These are phyloP conservation scores for Fusarium longipes DNA, from an alignment of 2,329 filamentous ascomycete species.

Conservation along the genomic window DNA sequence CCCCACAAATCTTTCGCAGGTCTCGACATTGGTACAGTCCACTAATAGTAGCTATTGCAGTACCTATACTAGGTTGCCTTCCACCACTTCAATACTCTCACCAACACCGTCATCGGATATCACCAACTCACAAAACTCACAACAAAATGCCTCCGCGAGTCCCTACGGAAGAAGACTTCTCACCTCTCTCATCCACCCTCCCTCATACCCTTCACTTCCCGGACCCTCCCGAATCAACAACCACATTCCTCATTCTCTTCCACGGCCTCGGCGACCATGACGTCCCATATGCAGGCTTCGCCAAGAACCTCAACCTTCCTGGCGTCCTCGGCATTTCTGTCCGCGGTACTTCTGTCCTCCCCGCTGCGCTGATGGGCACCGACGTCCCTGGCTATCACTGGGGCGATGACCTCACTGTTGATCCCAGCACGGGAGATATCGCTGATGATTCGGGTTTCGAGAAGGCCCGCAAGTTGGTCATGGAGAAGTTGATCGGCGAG, in stretches of 20 bases:
- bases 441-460: conserved; percentile 72
- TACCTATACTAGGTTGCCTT: too few species aligned
- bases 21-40: background rate
- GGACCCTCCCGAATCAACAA: conserved; percentile 69
- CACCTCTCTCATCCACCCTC: conserved; percentile 49
- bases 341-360: conserved; percentile 75
- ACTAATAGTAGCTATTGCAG: too few species aligned
- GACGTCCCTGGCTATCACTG: conserved; percentile 64
- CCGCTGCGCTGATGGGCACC: conserved; percentile 68
- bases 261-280: conserved; percentile 87
- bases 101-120: conserved; percentile 7
- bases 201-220: conserved; percentile 61
- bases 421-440: conserved; percentile 61
- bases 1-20: too few species aligned
- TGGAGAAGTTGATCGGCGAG: conserved; percentile 62
- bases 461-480: conserved; percentile 59
- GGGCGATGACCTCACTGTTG: conserved; percentile 73
- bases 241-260: conserved; percentile 81
- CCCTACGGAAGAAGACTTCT: conserved; percentile 63
- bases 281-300: conserved; percentile 74
- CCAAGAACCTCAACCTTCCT: conserved; percentile 75
- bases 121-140: conserved; percentile 7
- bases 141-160: conserved; percentile 59
- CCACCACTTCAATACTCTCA: background rate
- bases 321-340: conserved; percentile 81